Evolutionary conservation across 345 rosid genomes (phyloP).

Genomic region (Salix exigua): DNA sequence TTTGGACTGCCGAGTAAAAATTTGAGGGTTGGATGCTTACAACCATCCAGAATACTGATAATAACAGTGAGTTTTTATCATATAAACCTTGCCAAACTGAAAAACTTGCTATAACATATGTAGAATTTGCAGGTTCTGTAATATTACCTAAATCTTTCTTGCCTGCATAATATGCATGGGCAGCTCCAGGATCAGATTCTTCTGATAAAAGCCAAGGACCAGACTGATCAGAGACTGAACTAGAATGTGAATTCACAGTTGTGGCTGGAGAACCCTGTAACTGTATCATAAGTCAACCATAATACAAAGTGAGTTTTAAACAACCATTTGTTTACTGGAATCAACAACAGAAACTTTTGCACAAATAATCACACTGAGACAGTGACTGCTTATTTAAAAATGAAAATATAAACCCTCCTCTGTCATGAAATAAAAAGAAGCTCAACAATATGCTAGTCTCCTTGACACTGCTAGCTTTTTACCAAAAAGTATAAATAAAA

Average conservation of each 20-base stretch:
- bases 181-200: slow-evolving; percentile 60
- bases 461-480: not conserved
- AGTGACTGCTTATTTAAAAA: not conserved
- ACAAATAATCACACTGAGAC: not conserved
- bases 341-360: not conserved
- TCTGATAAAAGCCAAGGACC: slow-evolving; percentile 48
- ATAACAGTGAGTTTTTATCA: not conserved
- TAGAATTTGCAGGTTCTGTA: slow-evolving; percentile 12
- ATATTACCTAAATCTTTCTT: slow-evolving; percentile 31
- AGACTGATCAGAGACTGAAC: slow-evolving; percentile 65
- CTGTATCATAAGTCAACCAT: slow-evolving; percentile 31
- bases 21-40: not conserved
- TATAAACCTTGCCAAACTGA: slow-evolving; percentile 7
- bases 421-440: not conserved
- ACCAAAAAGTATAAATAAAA: not conserved
- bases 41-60: not conserved
- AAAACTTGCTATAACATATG: not conserved
- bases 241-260: slow-evolving; percentile 73
- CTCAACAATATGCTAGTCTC: not conserved
- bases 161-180: slow-evolving; percentile 32
- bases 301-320: slow-evolving; percentile 6
- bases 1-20: not conserved
- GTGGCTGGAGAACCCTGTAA: slow-evolving; percentile 72
- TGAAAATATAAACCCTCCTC: not conserved
- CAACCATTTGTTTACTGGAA: not conserved